Evolutionary conservation across 1,284 basidiomycete genomes (phyloP), one percentile per base, ranked within the genome.

Genomic region (Boletus albobrunnescens): DNA sequence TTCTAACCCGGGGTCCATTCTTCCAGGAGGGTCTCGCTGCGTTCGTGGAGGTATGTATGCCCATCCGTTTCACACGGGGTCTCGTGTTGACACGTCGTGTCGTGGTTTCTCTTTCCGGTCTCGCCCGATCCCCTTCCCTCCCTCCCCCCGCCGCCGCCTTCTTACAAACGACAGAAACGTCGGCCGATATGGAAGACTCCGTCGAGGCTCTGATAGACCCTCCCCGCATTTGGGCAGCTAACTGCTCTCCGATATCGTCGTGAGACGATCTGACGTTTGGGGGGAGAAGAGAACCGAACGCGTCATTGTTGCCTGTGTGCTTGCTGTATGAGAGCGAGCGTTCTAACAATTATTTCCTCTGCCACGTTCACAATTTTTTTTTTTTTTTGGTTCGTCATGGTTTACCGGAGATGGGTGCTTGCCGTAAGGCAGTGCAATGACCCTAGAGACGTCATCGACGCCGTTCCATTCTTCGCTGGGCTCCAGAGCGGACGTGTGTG

Each of bases 151-250:
- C n/a, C n/a, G n/a, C n/a, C n/a, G n/a, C n/a, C n/a, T n/a, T n/a
- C n/a, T n/a, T n/a, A n/a, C n/a, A n/a, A 30, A 23, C 31, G 28
- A 49, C 55, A 84, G 80, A 83, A 76, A 74, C 77, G 81, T 36
- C 68, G 69, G 38, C 82, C 82, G 2, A 57, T 49, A 1, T 85
- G 82, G 82, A 72, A 55, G 46, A 82, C 78, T 58, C 79, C 82
- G 5, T 72, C 78, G 4, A 84, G 78, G 60, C 63, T 84, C 36
- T 84, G 65, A 72, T 60, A 44, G 44, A 32, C 24, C 23, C 17
- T 30, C 23, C 20, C 28, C 38, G 26, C 31, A 33, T 50, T 31
- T 50, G 22, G 28, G 17, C 20, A 4, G n/a, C n/a, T n/a, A n/a
- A n/a, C n/a, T 12, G 24, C 10, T 5, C 16, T 53, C 38, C 41